Evolutionary conservation across 192 early-diverging fungal species (phyloP).

Genomic region (Obelidium mucronatum): DNA sequence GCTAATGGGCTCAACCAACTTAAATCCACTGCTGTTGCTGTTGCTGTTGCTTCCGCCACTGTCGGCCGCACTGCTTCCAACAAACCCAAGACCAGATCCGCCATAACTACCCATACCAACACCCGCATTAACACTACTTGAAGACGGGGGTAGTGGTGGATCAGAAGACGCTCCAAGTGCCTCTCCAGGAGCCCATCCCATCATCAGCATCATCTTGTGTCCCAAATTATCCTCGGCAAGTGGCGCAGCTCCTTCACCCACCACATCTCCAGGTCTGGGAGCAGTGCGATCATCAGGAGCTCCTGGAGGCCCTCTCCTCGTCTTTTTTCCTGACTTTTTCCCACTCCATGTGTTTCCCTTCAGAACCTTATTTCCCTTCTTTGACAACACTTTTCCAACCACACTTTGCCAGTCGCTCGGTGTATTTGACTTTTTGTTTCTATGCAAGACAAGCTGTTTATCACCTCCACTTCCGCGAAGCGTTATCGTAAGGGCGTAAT

Average conservation of each 20-base stretch:
- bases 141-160: neutral
- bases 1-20: conserved; percentile 18
- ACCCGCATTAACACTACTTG: neutral
- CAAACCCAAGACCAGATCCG: neutral
- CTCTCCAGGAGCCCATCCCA: conserved; percentile 66
- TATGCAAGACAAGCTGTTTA: conserved; percentile 30
- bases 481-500: conserved; percentile 27
- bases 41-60: neutral
- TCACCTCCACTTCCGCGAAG: conserved; percentile 31
- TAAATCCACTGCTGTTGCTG: neutral
- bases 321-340: neutral
- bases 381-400: conserved; percentile 19
- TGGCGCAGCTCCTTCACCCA: conserved; percentile 60
- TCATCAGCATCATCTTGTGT: conserved; percentile 70
- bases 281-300: conserved; percentile 36
- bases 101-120: neutral
- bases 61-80: neutral
- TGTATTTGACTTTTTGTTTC: conserved; percentile 27
- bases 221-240: conserved; percentile 69
- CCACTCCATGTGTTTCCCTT: conserved; percentile 37
- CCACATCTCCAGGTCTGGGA: conserved; percentile 57
- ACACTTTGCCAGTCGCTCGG: conserved; percentile 43
- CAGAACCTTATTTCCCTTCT: conserved; percentile 25
- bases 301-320: conserved; percentile 24
- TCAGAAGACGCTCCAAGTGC: conserved; percentile 34